Base-by-base conservation (phyloP, 495 filamentous ascomycete species). In the Elaphomyces granulatus region DNA sequence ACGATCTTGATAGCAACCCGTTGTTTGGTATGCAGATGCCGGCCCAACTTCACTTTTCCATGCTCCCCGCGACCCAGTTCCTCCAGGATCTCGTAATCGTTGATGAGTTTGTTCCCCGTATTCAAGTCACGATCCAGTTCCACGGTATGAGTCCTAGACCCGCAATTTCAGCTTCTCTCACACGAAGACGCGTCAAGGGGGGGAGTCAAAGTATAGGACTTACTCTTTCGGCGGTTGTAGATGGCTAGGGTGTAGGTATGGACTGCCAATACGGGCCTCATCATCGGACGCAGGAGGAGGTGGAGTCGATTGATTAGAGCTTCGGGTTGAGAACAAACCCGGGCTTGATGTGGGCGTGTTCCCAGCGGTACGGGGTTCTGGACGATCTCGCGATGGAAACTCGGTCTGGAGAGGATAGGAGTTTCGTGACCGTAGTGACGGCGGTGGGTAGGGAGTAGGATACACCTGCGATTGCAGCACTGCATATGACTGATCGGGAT, bases 1-100 rank as follows among this genome's bases (percentile, higher is more conserved):
- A 99, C 90, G 49, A 99, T 96, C 61, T 96, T 99, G 68, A 99
- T 94, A 14, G 90, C 90, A 3, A 95, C 87, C 48, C 79, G 74
- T 40, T 92, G 82, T 40, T 74, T 74, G 0, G 78, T 87, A 21
- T 74, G 66, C 6, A 81, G 58, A 50, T 94, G 84, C 32, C 81
- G 72, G 20, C 86, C 92, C 30, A 93, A 67, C 63, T 98, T 98
- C 40, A 98, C 90, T 60, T 96, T 98, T 42, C 90, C 90, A 56
- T 99, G 90, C 42, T 90, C 80, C 30, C 90, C 90, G 32, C 88
- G 81, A 23, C 90, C 90, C 38, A 99, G 80, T 62, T 96, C 92
- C 53, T 92, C 79, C 40, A 96, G 77, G 50, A 99, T 83, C 50
- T 94, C 84, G 56, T 99, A 99, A 45, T 94, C 76, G 50, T 99